These are phyloP conservation scores for Amanita phalloides DNA, from an alignment of 768 basidiomycete species.

Conservation along the genomic window DNA sequence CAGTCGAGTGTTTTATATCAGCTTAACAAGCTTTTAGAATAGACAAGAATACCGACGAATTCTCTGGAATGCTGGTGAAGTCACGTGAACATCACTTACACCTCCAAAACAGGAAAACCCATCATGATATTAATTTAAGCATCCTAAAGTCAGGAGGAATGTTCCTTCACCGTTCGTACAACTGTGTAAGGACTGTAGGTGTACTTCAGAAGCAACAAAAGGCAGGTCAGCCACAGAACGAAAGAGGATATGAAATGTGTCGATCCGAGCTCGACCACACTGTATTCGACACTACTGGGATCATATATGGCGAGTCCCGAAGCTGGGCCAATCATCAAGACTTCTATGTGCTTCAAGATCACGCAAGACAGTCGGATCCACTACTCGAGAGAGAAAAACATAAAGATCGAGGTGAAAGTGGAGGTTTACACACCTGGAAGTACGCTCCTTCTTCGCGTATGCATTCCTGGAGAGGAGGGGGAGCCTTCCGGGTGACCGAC, in stretches of 20 bases:
- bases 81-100: slow-evolving; percentile 21
- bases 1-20: slow-evolving; percentile 23
- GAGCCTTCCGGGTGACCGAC: slow-evolving; percentile 49
- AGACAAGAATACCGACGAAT: slow-evolving; percentile 31
- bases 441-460: slow-evolving; percentile 91
- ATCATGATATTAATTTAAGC: not conserved
- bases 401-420: slow-evolving; percentile 9
- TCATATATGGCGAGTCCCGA: slow-evolving; percentile 6
- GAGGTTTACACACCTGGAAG: slow-evolving; percentile 56
- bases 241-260: not conserved
- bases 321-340: slow-evolving; percentile 41
- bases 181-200: not conserved
- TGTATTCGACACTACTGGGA: not conserved
- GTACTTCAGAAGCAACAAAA: not conserved
- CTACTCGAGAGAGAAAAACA: slow-evolving; percentile 25
- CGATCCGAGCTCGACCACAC: not conserved
- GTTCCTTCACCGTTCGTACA: not conserved
- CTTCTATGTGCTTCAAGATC: slow-evolving; percentile 84
- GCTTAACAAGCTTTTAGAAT: slow-evolving; percentile 18
- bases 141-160: not conserved
- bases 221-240: not conserved
- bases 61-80: slow-evolving; percentile 30
- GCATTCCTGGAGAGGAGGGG: slow-evolving; percentile 50
- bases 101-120: not conserved
- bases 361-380: slow-evolving; percentile 81